These are phyloP conservation scores for Phytophthora podocarpi DNA, from an alignment of 352 stramenopile species.

Conservation along the genomic window DNA sequence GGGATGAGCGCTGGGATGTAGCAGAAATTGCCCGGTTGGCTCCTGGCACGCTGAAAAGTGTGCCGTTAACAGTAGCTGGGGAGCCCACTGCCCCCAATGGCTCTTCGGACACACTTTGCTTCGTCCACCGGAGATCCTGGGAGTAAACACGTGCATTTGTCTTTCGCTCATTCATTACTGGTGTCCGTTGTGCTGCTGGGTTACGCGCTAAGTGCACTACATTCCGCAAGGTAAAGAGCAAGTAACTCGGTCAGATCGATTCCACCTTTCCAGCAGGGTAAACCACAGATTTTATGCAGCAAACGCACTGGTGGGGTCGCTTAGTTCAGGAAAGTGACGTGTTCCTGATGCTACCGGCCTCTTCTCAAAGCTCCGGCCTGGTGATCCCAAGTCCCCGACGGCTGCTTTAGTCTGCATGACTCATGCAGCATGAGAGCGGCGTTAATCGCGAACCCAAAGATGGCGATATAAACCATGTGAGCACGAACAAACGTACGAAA, in stretches of 20 bases:
- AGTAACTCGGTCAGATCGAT: slow-evolving; percentile 3
- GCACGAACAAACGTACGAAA: slow-evolving; percentile 36
- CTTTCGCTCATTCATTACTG: slow-evolving; percentile 36
- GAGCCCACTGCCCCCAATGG: slow-evolving; percentile 8
- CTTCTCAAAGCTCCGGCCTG: slow-evolving; percentile 30
- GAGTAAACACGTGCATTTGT: slow-evolving; percentile 41
- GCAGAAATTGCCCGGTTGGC: slow-evolving; percentile 26
- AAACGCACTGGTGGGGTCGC: slow-evolving; percentile 36
- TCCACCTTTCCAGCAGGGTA: background rate
- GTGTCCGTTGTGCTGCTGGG: slow-evolving; percentile 17
- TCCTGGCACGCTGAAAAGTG: slow-evolving; percentile 7
- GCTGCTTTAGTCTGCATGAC: slow-evolving; percentile 23
- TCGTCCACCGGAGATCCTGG: slow-evolving; percentile 57
- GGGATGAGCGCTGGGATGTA: slow-evolving; percentile 17
- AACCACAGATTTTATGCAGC: background rate
- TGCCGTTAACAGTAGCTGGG: slow-evolving; percentile 7
- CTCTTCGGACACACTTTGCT: slow-evolving; percentile 42
- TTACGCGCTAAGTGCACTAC: slow-evolving; percentile 14
- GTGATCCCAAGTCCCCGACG: slow-evolving; percentile 1
- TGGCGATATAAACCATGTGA: background rate
- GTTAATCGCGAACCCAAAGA: background rate
- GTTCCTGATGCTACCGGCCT: slow-evolving; percentile 4
- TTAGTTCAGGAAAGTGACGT: slow-evolving; percentile 62
- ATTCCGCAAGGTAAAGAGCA: background rate
- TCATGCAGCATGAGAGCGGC: too few species aligned